Base-by-base conservation (phyloP, 768 basidiomycete species). In the Cubamyces sp. region DNA sequence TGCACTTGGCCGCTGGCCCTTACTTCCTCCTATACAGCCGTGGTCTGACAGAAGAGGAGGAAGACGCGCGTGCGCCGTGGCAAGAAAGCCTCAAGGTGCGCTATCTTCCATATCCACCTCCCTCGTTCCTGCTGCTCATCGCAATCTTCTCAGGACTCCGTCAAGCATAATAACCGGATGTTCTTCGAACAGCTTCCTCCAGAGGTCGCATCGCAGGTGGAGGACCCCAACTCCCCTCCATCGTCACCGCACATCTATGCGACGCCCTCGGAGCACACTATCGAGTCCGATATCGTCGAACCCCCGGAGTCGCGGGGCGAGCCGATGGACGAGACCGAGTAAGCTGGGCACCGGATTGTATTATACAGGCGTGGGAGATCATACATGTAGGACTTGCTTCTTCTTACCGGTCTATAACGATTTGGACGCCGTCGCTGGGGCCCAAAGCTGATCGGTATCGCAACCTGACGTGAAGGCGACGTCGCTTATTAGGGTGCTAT, bases 1-100 rank as follows among this genome's bases (percentile, higher is more conserved):
- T 92, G 34, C 90, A 92, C 68, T 80, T 92, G 5, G 82, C 84
- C 16, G 89, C 89, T 19, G 92, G 92, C 1, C 91, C 92, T 0
- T 92, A 88, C 72, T 73, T 93, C 67, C 75, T 94, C n/a, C 72
- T 94, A 39, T 94, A 93, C 73, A 82, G 81, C 37, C 78, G 75
- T 16, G 73, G 70, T 2, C 23, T 76, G 2, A 63, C 74, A 7
- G 70, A 66, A 12, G 66, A 62, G 14, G 67, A 68, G 37, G 70
- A 67, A 54, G 64, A 65, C 41, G 60, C 49, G 23, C 69, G 64
- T 0, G 48, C 67, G 18, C 66, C 66, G 7, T 77, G 76, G 74
- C 75, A 73, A 6, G 70, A 73, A 9, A 18, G 50, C 14, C 28
- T 74, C 56, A 74, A 75, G 64, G 76, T 75, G 21, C 41, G 71